Percentiles rank a stretch among this genome's conserved stretches.
Evolutionary conservation across 345 rosid species (phyloP).

Genomic region (Rhodamnia rubescens): DNA sequence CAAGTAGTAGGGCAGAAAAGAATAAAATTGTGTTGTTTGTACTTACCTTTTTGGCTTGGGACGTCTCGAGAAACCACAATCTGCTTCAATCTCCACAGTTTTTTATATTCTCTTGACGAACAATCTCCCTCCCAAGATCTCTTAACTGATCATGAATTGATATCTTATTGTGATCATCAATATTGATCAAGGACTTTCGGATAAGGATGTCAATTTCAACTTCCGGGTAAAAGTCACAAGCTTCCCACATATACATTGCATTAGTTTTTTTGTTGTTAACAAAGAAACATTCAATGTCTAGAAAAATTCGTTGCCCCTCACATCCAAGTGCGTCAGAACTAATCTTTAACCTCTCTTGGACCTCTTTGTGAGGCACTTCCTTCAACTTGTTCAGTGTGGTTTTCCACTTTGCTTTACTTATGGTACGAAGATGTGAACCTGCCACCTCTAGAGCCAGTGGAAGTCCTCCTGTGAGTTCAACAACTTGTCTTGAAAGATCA

Average conservation of each 20-base stretch:
- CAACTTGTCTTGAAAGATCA: not conserved
- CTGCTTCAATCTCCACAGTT: not conserved
- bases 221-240: accelerated
- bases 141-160: not conserved
- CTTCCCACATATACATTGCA: not conserved
- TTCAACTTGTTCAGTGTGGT: not conserved
- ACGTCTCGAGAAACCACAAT: not conserved
- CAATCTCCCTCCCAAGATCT: not conserved
- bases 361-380: not conserved
- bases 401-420: not conserved
- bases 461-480: not conserved
- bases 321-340: not conserved
- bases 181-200: not conserved
- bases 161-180: not conserved
- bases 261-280: not conserved
- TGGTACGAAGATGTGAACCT: not conserved
- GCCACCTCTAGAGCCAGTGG: not conserved
- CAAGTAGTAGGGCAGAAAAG: not conserved
- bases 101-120: not conserved
- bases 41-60: not conserved
- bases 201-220: not conserved
- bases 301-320: not conserved
- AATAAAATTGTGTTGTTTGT: not conserved
- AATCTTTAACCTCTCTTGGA: not conserved
- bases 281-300: not conserved